Evolutionary conservation across 1,284 basidiomycete species (phyloP), one percentile per base, ranked within the genome.

Genomic region (Xerocomus minutiporus): DNA sequence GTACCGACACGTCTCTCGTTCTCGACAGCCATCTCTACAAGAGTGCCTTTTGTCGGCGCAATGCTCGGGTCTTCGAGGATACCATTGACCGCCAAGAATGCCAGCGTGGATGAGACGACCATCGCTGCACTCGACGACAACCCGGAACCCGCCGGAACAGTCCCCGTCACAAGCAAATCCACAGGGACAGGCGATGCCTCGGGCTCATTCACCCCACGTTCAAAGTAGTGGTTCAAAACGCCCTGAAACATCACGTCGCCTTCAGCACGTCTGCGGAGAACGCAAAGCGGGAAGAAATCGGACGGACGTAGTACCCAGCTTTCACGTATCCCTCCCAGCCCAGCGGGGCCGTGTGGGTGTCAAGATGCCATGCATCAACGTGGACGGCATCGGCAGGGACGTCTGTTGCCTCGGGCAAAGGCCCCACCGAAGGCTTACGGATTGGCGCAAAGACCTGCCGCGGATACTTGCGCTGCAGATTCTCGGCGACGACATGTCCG

Each of bases 271-370:
- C 38, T 5, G 9, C 32, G 20, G n/a, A 20, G 5, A n/a, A 12
- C 11, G 8, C 38, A 26, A 46, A 3, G 23, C 2, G n/a, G 13
- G 32, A 5, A 15, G 31, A 32, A 32, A 32, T 0, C 7, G 20
- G 20, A 64, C 68, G 52, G 51, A 88, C 87, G 67, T 85, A 87
- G 59, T 88, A 88, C 9, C 85, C 84, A 12, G 88, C 90, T 66
- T 92, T 92, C 62, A 93, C 83, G 67, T 93, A 93, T 65, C 86
- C 90, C 64, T 90, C 88, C 92, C 91, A 93, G 51, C 86, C 73
- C 32, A 89, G 71, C 59, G 86, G 80, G 28, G 76, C 74, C 41
- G 79, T 83, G 61, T 88, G 79, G 53, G 92, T 90, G 40, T 85
- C 83, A 15, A 93, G 72, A 60, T 86, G 75, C 88, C 88, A 91